phyloP scores from a whole-genome alignment of 2,329 filamentous ascomycete genomes.

The Chalaropsis thielavioides region DNA sequence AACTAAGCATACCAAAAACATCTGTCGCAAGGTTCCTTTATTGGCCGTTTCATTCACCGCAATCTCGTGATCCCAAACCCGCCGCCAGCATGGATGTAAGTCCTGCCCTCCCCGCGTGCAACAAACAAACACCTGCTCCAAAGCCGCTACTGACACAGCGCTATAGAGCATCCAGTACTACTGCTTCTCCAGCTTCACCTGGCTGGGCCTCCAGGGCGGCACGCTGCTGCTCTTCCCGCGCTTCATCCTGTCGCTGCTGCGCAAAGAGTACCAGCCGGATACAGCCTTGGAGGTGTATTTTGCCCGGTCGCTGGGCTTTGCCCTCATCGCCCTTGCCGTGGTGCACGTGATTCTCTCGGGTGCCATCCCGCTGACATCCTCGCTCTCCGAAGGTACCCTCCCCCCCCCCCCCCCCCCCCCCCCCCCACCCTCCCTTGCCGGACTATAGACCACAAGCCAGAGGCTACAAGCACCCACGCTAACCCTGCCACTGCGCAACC shows the following conservation, averaged over 20 bases:
- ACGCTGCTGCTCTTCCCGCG: constrained; percentile 35
- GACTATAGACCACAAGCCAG: not conserved
- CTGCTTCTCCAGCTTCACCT: constrained; percentile 37
- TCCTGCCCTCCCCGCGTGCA: not conserved
- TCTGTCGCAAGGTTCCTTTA: too few species aligned
- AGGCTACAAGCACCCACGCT: not conserved
- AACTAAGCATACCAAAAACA: too few species aligned
- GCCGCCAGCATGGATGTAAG: constrained; percentile 23
- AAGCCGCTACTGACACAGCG: not conserved
- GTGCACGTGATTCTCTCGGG: constrained; percentile 56
- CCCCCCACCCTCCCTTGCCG: not conserved
- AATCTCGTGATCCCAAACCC: not conserved
- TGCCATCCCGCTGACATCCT: constrained; percentile 45
- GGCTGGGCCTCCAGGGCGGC: constrained; percentile 35
- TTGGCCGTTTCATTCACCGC: not conserved
- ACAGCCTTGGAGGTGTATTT: constrained; percentile 58
- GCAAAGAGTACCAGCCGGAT: constrained; percentile 23
- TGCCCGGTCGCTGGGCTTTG: constrained; percentile 53
- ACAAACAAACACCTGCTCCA: too few species aligned
- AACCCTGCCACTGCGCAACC: constrained; percentile 10
- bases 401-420: constrained; percentile 13
- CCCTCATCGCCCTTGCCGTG: constrained; percentile 49
- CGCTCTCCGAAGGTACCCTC: constrained; percentile 28
- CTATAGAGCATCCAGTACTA: constrained; percentile 36
- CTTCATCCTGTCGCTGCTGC: constrained; percentile 33